Percentiles rank a stretch among this genome's conserved stretches.
phyloP scores from a whole-genome alignment of 208 protist species.

The Leishmania martiniquensis region DNA sequence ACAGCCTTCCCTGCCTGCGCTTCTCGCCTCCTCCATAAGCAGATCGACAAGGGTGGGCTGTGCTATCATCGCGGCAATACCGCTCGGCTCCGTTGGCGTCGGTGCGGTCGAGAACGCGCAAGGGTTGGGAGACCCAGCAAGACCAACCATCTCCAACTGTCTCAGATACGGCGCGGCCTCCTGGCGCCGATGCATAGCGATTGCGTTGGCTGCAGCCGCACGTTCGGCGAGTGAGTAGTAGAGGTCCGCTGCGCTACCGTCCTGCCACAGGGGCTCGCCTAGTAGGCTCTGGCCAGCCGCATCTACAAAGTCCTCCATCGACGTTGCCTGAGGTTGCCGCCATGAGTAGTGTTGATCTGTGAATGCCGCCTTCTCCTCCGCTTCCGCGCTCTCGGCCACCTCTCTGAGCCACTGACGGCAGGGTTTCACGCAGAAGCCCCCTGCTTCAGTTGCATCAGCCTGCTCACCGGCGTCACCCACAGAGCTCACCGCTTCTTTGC shows the following conservation, averaged over 20 bases:
- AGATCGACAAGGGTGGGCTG: slow-evolving; percentile 1
- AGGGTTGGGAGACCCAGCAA: neutral
- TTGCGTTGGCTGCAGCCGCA: neutral
- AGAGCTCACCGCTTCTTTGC: neutral
- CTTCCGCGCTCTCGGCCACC: slow-evolving; percentile 2
- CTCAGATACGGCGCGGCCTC: neutral
- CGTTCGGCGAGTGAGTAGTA: slow-evolving; percentile 1
- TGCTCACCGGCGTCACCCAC: neutral
- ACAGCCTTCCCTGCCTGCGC: slow-evolving; percentile 3
- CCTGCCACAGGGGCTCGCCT: slow-evolving; percentile 7
- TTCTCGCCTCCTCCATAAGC: neutral
- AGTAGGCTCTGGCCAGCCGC: slow-evolving; percentile 2
- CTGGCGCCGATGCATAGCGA: neutral
- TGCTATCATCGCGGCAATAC: neutral
- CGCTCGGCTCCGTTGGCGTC: neutral
- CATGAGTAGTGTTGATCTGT: neutral
- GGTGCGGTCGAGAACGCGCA: slow-evolving; percentile 22
- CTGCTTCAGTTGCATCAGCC: neutral
- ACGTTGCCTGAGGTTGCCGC: neutral
- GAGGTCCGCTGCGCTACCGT: neutral
- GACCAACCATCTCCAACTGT: neutral
- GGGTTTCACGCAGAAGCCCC: neutral
- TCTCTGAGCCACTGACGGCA: neutral
- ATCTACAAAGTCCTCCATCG: neutral
- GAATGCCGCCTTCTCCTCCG: neutral